phyloP scores from a whole-genome alignment of 2,329 filamentous ascomycete genomes.

The Neonectria punicea region DNA sequence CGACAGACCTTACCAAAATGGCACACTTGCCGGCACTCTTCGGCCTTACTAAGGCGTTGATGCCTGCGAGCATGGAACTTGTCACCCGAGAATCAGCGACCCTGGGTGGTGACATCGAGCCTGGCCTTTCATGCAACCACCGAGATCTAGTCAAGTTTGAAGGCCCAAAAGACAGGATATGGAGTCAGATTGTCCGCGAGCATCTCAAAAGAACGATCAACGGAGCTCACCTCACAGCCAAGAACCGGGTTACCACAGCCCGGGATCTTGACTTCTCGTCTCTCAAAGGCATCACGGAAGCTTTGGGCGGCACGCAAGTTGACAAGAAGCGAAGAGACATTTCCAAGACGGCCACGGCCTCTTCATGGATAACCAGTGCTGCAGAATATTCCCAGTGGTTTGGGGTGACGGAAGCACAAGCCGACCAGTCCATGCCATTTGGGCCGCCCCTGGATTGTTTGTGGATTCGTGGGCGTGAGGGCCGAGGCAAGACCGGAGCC shows the following conservation, averaged over 20 bases:
- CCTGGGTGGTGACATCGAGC: slow-evolving; percentile 47
- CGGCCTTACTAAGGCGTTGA: slow-evolving; percentile 31
- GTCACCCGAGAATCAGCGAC: slow-evolving; percentile 54
- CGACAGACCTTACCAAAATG: slow-evolving; percentile 49
- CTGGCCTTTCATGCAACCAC: slow-evolving; percentile 52
- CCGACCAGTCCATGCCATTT: not conserved
- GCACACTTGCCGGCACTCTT: slow-evolving; percentile 27
- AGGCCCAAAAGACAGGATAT: slow-evolving; percentile 49
- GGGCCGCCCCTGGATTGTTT: slow-evolving; percentile 43
- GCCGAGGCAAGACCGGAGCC: slow-evolving; percentile 55
- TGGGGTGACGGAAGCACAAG: slow-evolving; percentile 22
- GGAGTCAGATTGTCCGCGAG: slow-evolving; percentile 50
- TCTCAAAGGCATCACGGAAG: slow-evolving; percentile 46
- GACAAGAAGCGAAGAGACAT: slow-evolving; percentile 48
- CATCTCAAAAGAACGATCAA: slow-evolving; percentile 52
- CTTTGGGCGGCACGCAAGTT: slow-evolving; percentile 48
- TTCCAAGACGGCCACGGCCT: slow-evolving; percentile 45
- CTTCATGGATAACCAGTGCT: slow-evolving; percentile 53
- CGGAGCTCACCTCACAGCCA: slow-evolving; percentile 48
- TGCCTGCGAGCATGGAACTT: slow-evolving; percentile 47
- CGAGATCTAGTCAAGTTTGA: slow-evolving; percentile 56
- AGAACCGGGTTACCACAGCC: slow-evolving; percentile 50
- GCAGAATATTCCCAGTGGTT: slow-evolving; percentile 51
- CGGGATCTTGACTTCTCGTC: slow-evolving; percentile 49
- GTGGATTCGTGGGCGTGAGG: slow-evolving; percentile 54